Base-by-base conservation (phyloP, 495 filamentous ascomycete species). In the Penicillium cinerascens region DNA sequence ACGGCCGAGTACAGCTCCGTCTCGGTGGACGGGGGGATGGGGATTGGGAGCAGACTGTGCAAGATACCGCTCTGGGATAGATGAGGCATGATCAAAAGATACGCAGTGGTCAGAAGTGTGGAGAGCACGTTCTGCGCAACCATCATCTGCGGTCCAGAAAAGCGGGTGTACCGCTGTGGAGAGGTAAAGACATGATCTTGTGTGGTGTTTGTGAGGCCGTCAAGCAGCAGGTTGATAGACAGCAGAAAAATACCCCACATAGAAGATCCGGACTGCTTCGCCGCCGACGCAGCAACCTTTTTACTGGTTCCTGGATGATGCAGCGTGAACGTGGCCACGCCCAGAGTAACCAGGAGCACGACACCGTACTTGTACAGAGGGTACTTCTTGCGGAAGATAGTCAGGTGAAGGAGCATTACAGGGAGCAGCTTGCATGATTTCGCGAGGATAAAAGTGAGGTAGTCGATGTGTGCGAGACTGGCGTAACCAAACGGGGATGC, bases 91-190 rank as follows among this genome's bases (percentile, higher is more conserved):
- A 92, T 64, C 37, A 91, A 58, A 20, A 98, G 80, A 53, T 92
- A 97, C 1, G 67, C 60, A 27, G 82, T 75, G 3, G 91, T 97
- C 44, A 97, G 68, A 26, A 79, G 53, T 0, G 89, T 92, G 37
- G 79, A 84, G 58, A 97, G 82, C 27, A 95, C 68, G 61, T 97
- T 97, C 62, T 96, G 89, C n/a, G 92, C 95, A 52, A 90, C 90
- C 93, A 98, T 98, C 93, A 98, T 97, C 81, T 97, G 95, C 45
- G 92, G 91, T 2, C 95, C 95, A 13, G 82, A 78, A 69, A 91
- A 95, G 17, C 82, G 79, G 55, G 82, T 83, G 69, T 87, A 91
- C 26, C 59, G 50, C 35, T 70, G 63, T 3, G 74, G 74, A 8
- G 82, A 81, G 46, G 66, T 67, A 69, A 97, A 97, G 71, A 98